Evolutionary conservation across 2,329 filamentous ascomycete species (phyloP), one percentile per base, ranked within the genome.

Genomic region (Thyridium curvatum): DNA sequence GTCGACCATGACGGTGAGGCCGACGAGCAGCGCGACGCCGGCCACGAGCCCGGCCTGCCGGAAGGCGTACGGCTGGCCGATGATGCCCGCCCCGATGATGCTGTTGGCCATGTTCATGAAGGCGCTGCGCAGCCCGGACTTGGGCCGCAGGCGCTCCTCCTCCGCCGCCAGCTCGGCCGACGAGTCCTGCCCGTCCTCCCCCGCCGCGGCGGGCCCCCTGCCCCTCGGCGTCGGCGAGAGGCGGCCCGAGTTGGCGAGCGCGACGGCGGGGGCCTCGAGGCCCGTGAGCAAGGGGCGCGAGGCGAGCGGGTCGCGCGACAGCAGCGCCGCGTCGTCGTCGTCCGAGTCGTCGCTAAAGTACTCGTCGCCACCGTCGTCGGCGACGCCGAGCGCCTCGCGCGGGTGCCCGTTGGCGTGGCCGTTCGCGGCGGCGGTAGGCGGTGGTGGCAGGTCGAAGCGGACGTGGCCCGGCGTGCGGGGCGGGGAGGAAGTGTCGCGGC

Each of bases 71-170:
- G 93, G 90, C 64, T 98, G 93, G 4, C 86, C 79, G 53, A 84
- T 83, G 60, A 84, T 84, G 38, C 80, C 79, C 3, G 80, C 81
- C 30, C 80, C 81, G 50, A 98, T 96, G 59, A 98, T 98, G 52
- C 86, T 94, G 68, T 98, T 98, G 46, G 93, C 91, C 93, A 98
- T 98, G 65, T 98, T 98, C 89, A 97, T 95, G 51, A 98, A 97
- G 3, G 93, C 91, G 58, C 84, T 87, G 45, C 77, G 73, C 65
- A 97, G 74, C 5, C 85, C 84, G 41, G 87, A 94, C 65, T 91
- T 91, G 34, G 91, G 89, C 41, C 90, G 74, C 31, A 55, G 54
- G 40, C 71, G 68, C 56, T 82, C 76, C 28, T 68, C 64, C 50
- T 74, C 70, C 5, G 70, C 70, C 5, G 70, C 72, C 62, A 30